Evolutionary conservation across 768 basidiomycete genomes (phyloP).

Genomic region (Boletus tomentosulus): DNA sequence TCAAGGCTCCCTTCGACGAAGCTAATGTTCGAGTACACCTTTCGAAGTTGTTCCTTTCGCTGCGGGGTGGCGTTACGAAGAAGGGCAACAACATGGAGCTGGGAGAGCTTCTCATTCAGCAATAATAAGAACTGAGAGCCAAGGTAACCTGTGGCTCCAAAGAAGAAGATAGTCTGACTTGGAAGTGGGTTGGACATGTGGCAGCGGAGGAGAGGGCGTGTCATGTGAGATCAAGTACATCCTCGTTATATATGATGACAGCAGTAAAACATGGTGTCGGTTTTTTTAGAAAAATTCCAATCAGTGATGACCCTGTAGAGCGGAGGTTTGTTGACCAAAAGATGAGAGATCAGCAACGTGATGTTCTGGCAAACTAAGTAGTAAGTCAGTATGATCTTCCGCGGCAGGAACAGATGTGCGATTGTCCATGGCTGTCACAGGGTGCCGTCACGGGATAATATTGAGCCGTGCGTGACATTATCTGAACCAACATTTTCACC

Average conservation of each 20-base stretch:
- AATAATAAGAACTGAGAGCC: conserved; percentile 38
- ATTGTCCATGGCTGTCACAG: background rate
- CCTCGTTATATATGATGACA: background rate
- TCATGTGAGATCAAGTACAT: background rate
- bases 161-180: conserved; percentile 32
- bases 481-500: background rate
- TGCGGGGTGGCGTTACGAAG: conserved; percentile 32
- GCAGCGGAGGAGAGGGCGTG: background rate
- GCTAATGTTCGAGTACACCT: conserved; percentile 32
- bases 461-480: background rate
- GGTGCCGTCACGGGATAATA: conserved; percentile 4
- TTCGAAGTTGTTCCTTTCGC: conserved; percentile 29
- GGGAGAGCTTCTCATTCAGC: conserved; percentile 31
- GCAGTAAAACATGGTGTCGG: background rate
- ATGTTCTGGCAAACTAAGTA: background rate
- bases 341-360: background rate
- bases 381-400: background rate
- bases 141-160: conserved; percentile 44
- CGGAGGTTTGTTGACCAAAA: conserved; percentile 2
- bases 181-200: conserved; percentile 11
- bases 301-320: conserved; percentile 4
- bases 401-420: background rate
- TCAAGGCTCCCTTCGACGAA: conserved; percentile 38
- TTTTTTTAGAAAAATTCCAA: background rate
- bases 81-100: conserved; percentile 34